phyloP scores from a whole-genome alignment of 108 stramenopile genomes.

The Cyclotella distinguenda region DNA sequence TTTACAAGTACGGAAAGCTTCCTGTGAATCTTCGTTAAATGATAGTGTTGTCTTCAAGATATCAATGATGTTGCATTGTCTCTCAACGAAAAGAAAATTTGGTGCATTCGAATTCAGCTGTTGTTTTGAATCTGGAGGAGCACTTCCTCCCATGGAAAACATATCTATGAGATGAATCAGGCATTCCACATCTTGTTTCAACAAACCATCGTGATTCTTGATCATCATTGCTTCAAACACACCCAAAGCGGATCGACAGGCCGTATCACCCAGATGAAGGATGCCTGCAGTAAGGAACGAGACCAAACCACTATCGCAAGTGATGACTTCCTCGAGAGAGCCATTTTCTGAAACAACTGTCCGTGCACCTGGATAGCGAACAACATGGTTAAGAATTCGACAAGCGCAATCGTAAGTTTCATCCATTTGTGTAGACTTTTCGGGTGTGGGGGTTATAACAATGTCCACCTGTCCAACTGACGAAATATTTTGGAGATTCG shows the following conservation, averaged over 20 bases:
- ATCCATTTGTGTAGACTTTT: conserved; percentile 28
- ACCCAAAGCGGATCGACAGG: conserved; percentile 53
- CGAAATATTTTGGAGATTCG: background rate
- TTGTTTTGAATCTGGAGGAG: background rate
- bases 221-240: conserved; percentile 74
- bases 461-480: background rate
- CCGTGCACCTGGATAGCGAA: conserved; percentile 35
- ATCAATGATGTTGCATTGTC: conserved; percentile 40
- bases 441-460: conserved; percentile 15
- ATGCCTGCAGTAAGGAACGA: conserved; percentile 59
- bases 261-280: conserved; percentile 63
- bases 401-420: conserved; percentile 40
- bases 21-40: conserved; percentile 59
- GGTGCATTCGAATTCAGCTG: background rate
- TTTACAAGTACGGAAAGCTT: conserved; percentile 65
- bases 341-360: conserved; percentile 24
- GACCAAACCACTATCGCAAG: conserved; percentile 37
- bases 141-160: conserved; percentile 30
- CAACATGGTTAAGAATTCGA: conserved; percentile 48
- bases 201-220: conserved; percentile 49
- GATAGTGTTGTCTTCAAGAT: conserved; percentile 61
- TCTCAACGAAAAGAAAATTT: conserved; percentile 24
- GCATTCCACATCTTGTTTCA: conserved; percentile 61
- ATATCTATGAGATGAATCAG: conserved; percentile 56
- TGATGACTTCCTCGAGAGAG: conserved; percentile 23